Conservation (phyloP, 495 filamentous ascomycete species). For the Saxophila tyrrhenica region DNA sequence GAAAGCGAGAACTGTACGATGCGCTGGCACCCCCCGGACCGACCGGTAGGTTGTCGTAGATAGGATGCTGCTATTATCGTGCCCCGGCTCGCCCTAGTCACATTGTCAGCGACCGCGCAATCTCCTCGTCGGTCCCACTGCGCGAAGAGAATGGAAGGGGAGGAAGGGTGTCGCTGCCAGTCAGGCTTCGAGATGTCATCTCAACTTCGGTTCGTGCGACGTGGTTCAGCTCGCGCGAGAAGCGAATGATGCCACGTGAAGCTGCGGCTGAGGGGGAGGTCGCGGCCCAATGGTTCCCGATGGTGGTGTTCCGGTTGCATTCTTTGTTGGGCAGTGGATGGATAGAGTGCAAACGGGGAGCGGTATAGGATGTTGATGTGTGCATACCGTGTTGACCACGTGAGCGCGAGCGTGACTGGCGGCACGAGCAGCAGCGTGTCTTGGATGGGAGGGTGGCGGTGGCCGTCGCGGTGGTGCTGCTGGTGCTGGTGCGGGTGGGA, state of each 20-base stretch:
- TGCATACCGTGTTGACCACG: neutral
- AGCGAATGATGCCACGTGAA: neutral
- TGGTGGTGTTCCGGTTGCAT: neutral
- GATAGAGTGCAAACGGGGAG: neutral
- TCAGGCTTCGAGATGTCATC: neutral
- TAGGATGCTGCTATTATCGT: neutral
- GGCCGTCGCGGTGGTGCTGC: neutral
- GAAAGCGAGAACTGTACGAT: neutral
- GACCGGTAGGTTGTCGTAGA: too few relatives aligned
- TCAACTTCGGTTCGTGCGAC: constrained; percentile 9
- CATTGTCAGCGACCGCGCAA: neutral
- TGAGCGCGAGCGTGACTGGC: neutral
- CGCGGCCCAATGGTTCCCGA: neutral
- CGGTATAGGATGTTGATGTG: neutral
- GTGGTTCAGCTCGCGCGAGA: neutral
- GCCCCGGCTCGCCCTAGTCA: neutral
- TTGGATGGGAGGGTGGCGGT: neutral
- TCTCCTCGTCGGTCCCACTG: neutral
- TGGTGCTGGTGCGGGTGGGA: neutral
- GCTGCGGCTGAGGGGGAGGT: neutral
- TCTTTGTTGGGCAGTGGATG: neutral
- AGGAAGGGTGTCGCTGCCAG: neutral
- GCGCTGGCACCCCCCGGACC: neutral
- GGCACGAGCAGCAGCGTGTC: neutral
- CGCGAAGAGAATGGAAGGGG: neutral